These are phyloP conservation scores for Pterocarpus santalinus DNA, from an alignment of 306 rosid species.

Conservation along the genomic window DNA sequence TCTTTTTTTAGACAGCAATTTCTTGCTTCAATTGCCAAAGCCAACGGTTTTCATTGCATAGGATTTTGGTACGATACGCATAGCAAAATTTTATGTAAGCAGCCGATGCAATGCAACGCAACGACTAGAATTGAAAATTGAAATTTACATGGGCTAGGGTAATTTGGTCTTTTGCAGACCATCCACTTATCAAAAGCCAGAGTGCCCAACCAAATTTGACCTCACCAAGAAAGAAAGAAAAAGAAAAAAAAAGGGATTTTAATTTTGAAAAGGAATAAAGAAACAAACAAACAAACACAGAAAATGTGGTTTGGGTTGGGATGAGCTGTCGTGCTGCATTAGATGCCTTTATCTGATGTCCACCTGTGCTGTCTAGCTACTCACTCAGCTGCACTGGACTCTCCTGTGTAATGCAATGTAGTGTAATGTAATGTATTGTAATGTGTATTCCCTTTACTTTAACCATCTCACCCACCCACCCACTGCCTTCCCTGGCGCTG, in stretches of 20 bases:
- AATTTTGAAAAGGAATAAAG: slow-evolving; percentile 20
- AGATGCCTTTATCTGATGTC: slow-evolving; percentile 65
- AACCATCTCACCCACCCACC: slow-evolving; percentile 41
- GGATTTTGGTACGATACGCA: not conserved
- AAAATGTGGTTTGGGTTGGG: slow-evolving; percentile 56
- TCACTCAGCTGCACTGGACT: slow-evolving; percentile 35
- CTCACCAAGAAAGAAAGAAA: not conserved
- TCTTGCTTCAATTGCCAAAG: not conserved
- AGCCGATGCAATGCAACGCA: not conserved
- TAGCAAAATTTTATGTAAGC: not conserved
- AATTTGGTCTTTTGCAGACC: slow-evolving; percentile 19
- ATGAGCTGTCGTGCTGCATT: slow-evolving; percentile 71
- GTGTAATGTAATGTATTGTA: not conserved
- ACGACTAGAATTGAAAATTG: slow-evolving; percentile 4
- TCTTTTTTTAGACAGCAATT: not conserved
- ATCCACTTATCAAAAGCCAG: slow-evolving; percentile 26
- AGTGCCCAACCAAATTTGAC: slow-evolving; percentile 50
- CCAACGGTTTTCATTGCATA: not conserved
- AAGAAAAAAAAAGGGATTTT: not conserved
- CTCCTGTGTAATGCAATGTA: not conserved
- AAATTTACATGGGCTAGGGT: not conserved
- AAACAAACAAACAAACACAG: slow-evolving; percentile 19
- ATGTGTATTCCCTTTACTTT: not conserved
- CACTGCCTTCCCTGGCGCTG: not conserved
- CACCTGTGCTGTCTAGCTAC: slow-evolving; percentile 53